Evolutionary conservation across 176 grass and related monocot genomes (phyloP).

Genomic region (Bothriochloa decipiens): DNA sequence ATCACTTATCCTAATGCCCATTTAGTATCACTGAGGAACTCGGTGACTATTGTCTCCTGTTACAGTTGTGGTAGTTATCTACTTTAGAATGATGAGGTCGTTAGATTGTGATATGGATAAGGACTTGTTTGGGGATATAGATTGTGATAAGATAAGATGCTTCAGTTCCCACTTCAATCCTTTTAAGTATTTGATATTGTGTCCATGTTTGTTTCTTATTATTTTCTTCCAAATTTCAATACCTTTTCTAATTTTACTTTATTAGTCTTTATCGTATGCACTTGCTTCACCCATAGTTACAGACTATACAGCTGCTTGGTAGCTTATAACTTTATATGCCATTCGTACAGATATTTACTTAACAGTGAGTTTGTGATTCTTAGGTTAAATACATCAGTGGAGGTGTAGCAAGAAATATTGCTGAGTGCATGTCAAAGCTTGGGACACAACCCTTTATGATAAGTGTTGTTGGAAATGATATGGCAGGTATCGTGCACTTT

Average conservation of each 20-base stretch:
- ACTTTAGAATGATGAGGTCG: neutral
- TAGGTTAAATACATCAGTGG: conserved; percentile 82
- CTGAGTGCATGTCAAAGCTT: conserved; percentile 94
- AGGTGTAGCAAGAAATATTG: conserved; percentile 94
- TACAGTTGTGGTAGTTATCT: conserved; percentile 3
- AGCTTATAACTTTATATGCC: neutral
- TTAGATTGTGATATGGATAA: conserved; percentile 8
- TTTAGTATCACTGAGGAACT: neutral
- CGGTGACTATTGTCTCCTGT: neutral
- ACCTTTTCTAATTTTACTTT: conserved; percentile 1
- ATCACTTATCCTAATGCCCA: neutral
- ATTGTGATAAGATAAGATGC: neutral
- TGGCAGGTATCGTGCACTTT: conserved; percentile 69
- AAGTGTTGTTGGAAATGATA: conserved; percentile 83
- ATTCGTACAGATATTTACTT: conserved; percentile 17
- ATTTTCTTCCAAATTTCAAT: neutral
- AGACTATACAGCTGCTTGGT: conserved; percentile 13
- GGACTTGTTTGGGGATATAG: neutral
- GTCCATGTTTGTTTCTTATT: neutral
- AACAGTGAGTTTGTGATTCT: neutral
- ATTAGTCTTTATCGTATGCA: conserved; percentile 1
- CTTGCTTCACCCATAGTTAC: neutral
- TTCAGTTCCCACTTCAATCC: conserved; percentile 4
- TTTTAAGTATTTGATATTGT: neutral
- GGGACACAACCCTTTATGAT: conserved; percentile 83